phyloP scores from a whole-genome alignment of 148 eudicot species.

The Fallopia convolvulus region DNA sequence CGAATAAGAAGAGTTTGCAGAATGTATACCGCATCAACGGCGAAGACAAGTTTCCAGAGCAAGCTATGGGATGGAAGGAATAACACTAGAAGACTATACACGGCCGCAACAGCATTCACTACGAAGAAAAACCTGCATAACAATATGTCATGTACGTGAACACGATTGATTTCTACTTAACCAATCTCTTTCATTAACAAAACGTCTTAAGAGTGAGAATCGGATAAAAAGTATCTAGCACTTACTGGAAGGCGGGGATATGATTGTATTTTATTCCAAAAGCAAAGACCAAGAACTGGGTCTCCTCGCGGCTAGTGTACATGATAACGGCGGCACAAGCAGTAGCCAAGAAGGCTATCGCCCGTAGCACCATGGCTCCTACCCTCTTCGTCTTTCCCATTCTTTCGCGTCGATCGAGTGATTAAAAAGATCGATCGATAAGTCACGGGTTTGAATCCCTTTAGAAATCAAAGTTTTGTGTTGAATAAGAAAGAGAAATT shows the following conservation, averaged over 20 bases:
- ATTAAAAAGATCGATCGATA: background rate
- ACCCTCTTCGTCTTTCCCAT: conserved; percentile 11
- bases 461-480: background rate
- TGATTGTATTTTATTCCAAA: background rate
- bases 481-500: background rate
- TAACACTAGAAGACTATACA: conserved; percentile 4
- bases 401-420: background rate
- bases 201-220: too few species aligned
- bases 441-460: background rate
- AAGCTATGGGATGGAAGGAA: conserved; percentile 10
- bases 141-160: background rate
- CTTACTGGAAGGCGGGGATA: conserved; percentile 12
- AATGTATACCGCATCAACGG: conserved; percentile 2
- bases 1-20: background rate
- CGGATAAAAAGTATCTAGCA: background rate
- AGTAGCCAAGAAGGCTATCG: background rate
- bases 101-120: conserved; percentile 2
- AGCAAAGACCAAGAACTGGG: conserved; percentile 2
- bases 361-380: conserved; percentile 6
- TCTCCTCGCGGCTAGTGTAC: conserved; percentile 6
- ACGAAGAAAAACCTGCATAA: conserved; percentile 4
- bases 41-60: conserved; percentile 9
- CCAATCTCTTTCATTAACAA: too few species aligned
- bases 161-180: background rate
- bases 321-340: background rate